A percentile compares a stretch with the other conserved stretches of the same genome.
These are phyloP conservation scores for Akanthomyces muscarius DNA, from an alignment of 2,329 filamentous ascomycete genomes.

Conservation along the genomic window DNA sequence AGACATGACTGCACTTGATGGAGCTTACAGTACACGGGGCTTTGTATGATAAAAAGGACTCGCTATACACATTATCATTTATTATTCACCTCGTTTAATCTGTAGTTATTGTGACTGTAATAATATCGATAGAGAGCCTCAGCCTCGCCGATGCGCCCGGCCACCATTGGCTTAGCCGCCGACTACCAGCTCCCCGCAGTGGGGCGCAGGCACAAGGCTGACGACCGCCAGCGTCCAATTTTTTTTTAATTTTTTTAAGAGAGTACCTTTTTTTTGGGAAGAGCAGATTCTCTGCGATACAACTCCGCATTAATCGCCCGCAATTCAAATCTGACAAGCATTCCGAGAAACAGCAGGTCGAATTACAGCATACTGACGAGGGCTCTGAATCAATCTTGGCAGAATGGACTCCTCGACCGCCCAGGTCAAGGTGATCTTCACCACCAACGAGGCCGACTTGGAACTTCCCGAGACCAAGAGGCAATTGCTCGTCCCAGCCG, in stretches of 20 bases:
- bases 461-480: constrained; percentile 59
- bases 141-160: not conserved
- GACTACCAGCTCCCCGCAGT: constrained; percentile 10
- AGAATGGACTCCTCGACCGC: constrained; percentile 39
- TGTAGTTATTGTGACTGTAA: too few species aligned
- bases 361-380: not conserved
- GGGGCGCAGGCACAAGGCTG: constrained; percentile 7
- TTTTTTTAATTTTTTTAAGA: constrained; percentile 6
- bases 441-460: constrained; percentile 58
- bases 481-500: constrained; percentile 59
- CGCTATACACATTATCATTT: not conserved
- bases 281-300: not conserved
- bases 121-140: not conserved
- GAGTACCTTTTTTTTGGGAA: not conserved
- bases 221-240: not conserved
- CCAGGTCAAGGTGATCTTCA: constrained; percentile 66
- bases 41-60: not conserved
- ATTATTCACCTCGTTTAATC: not conserved
- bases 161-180: not conserved
- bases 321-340: not conserved
- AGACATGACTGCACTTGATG: not conserved
- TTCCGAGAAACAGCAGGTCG: not conserved
- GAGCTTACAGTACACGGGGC: not conserved
- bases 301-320: not conserved
- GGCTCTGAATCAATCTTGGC: not conserved